Evolutionary conservation across 2,329 filamentous ascomycete genomes (phyloP), one percentile per base, ranked within the genome.

Genomic region (Geosmithia flava): DNA sequence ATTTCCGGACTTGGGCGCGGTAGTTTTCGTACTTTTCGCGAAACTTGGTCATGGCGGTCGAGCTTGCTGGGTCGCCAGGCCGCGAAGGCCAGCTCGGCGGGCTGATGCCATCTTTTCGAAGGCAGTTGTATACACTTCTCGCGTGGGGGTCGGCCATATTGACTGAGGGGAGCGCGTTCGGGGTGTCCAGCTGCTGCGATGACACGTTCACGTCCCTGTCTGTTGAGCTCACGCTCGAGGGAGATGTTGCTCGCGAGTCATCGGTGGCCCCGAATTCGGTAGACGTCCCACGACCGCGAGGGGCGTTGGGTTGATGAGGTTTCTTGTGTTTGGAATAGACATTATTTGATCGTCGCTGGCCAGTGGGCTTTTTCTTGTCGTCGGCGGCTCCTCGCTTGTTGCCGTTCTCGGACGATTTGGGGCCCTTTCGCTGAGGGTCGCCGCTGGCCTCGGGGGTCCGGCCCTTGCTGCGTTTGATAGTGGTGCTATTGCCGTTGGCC

Each of bases 1-100:
- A 76, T 15, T 68, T 66, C 46, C 80, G 75, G 7, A 75, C 78
- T 51, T 70, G 73, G 48, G 68, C 68, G 48, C 80, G 71, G 53
- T 82, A 83, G 11, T 63, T 64, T 52, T 78, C 79, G 58, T 76
- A 77, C 17, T 68, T 63, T 45, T 77, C 72, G 43, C 77, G 70
- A 50, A 81, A 75, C 46, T 62, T 67, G 48, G 79, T 72, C 59
- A 82, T 72, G 13, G 67, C 68, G 10, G 61, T 63, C 52, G 74
- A 72, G 54, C 71, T 72, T 20, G 63, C 61, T 8, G 72, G 70
- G 47, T 76, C 70, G 23, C 76, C 75, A 1, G 75, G 72, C 30
- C 80, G 68, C 2, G 65, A 60, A 1, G 76, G 77, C 77, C 77
- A 80, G 56, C 60, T 56, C 3, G 78, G 77, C 13, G 76, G 70